Evolutionary conservation across 1,284 basidiomycete species (phyloP), one percentile per base, ranked within the genome.

Genomic region (Ustilago lituana): DNA sequence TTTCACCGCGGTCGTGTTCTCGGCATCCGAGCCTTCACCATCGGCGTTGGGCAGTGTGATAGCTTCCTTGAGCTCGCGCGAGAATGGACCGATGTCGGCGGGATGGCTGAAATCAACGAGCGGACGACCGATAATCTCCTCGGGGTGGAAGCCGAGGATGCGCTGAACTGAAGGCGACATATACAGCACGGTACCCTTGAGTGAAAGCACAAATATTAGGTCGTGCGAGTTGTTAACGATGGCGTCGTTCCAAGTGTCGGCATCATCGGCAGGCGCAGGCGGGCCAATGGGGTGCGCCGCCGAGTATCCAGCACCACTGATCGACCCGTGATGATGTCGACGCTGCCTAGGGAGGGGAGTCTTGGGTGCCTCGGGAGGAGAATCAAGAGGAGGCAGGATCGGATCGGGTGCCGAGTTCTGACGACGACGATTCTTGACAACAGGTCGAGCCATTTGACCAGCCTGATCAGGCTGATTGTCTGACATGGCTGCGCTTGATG

Each of bases 31-130:
- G 10, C 46, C 57, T 14, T 61, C 49, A 10, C 46, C 66, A 6
- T 60, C 60, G 22, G 24, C 54, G 14, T 48, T 50, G 14, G 58
- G 62, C 24, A 62, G 12, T 2, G 58, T 62, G 51, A 65, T 66
- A 26, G 68, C 63, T 29, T 96, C 94, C 83, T 97, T 97, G 67
- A 97, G 86, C 84, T 95, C 93, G 39, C 94, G 88, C 86, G 92
- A 90, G 65, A 96, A 87, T 0, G 93, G 93, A 1, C 95, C 90
- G 38, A 93, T 86, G 81, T 98, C 94, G 47, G 90, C 90, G 0
- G 90, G 90, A 79, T 96, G 93, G 63, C 92, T 92, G 57, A 93
- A 78, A 85, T 80, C 93, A 89, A 40, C 87, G 84, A 66, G 95
- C 84, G 35, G 87, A 86, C 79, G 87, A 87, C 91, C 92, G 26